These are phyloP conservation scores for Botryosphaeria agaves DNA, from an alignment of 2,329 filamentous ascomycete species.

Conservation along the genomic window DNA sequence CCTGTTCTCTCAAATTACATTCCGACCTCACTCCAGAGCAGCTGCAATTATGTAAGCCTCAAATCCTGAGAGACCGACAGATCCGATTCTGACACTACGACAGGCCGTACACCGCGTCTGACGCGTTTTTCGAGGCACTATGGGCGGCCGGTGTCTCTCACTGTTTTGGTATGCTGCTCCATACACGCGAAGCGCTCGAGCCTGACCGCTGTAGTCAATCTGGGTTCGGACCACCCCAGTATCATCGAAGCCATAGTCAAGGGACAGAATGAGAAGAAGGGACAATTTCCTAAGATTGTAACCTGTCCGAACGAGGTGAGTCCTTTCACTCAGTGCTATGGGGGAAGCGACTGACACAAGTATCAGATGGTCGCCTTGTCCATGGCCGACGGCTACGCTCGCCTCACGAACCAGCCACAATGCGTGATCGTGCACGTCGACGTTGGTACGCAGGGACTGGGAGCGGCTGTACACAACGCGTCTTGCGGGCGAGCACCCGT, in stretches of 20 bases:
- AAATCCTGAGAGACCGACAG: too few relatives aligned
- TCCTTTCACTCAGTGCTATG: too few relatives aligned
- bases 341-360: too few relatives aligned
- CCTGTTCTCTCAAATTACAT: too few relatives aligned
- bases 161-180: neutral
- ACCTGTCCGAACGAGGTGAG: conserved; percentile 66
- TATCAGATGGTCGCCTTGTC: conserved; percentile 65
- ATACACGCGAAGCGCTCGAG: conserved; percentile 1
- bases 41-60: too few relatives aligned
- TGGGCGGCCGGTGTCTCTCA: conserved; percentile 38
- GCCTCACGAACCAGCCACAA: conserved; percentile 54
- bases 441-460: conserved; percentile 64
- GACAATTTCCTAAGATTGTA: conserved; percentile 53
- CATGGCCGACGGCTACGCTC: conserved; percentile 68
- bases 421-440: conserved; percentile 69
- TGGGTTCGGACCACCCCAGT: conserved; percentile 56
- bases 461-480: conserved; percentile 64
- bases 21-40: too few relatives aligned
- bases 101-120: conserved; percentile 51
- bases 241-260: conserved; percentile 71
- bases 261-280: conserved; percentile 48
- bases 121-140: conserved; percentile 67
- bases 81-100: too few relatives aligned
- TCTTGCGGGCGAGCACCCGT: conserved; percentile 58
- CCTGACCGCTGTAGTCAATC: conserved; percentile 34